Conservation (phyloP, 192 early-diverging fungal species). For the Podila epicladia region DNA sequence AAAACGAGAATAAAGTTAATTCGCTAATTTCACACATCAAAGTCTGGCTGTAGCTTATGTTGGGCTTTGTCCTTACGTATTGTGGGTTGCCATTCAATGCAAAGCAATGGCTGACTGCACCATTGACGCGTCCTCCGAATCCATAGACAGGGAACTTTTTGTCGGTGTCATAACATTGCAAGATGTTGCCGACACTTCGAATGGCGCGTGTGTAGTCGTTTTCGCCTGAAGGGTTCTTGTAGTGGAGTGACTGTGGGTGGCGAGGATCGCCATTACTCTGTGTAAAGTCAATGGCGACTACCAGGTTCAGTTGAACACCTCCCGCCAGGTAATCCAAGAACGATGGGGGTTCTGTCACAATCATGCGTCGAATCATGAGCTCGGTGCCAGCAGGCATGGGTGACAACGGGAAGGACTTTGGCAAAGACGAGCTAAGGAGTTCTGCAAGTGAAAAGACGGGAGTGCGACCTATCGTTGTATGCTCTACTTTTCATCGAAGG, state of each 20-base stretch:
- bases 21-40: background rate
- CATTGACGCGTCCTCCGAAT: constrained; percentile 64
- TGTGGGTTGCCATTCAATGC: constrained; percentile 57
- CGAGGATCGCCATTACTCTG: constrained; percentile 64
- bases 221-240: constrained; percentile 31
- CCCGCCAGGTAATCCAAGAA: constrained; percentile 69
- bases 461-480: constrained; percentile 35
- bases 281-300: constrained; percentile 71
- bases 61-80: constrained; percentile 26
- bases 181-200: constrained; percentile 59
- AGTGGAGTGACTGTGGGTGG: constrained; percentile 61
- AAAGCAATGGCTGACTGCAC: constrained; percentile 61
- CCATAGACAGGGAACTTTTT: constrained; percentile 65
- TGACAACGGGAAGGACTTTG: constrained; percentile 38
- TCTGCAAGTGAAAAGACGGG: constrained; percentile 35
- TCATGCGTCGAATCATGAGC: constrained; percentile 45
- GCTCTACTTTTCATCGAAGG: constrained; percentile 30
- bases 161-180: constrained; percentile 62
- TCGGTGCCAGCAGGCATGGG: constrained; percentile 34
- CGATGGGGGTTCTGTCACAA: constrained; percentile 50
- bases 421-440: constrained; percentile 17
- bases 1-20: constrained; percentile 7
- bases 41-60: too few species aligned
- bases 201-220: constrained; percentile 68
- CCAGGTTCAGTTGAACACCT: constrained; percentile 59